These are phyloP conservation scores for Solanum megistacrolobum DNA, from an alignment of 257 asterid species.

Conservation along the genomic window DNA sequence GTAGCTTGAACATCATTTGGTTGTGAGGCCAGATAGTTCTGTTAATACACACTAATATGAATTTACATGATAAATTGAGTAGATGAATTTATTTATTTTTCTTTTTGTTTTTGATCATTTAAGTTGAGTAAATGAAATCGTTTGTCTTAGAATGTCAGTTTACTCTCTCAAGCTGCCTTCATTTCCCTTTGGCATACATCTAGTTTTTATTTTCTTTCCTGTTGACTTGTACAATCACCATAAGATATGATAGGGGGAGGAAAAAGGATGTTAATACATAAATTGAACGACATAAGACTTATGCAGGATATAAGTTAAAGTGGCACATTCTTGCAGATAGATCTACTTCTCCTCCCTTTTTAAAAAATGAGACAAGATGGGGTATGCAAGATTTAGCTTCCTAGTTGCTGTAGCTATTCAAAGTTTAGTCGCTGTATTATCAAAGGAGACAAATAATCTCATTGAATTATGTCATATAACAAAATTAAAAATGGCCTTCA, in stretches of 20 bases:
- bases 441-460: background rate
- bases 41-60: background rate
- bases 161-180: background rate
- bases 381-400: background rate
- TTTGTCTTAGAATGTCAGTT: background rate
- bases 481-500: background rate
- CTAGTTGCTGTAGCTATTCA: background rate
- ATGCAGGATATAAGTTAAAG: background rate
- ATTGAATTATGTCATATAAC: background rate
- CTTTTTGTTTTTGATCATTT: background rate
- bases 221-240: background rate
- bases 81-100: background rate
- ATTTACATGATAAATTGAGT: background rate
- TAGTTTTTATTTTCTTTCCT: background rate
- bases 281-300: background rate
- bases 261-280: background rate
- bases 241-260: background rate
- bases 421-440: background rate
- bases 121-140: background rate
- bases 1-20: background rate
- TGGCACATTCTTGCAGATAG: background rate
- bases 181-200: background rate
- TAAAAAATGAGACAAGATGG: background rate
- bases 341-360: background rate
- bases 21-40: background rate